Evolutionary conservation across 1,139 yeast genomes (phyloP).

Genomic region (Geotrichum restrictum): DNA sequence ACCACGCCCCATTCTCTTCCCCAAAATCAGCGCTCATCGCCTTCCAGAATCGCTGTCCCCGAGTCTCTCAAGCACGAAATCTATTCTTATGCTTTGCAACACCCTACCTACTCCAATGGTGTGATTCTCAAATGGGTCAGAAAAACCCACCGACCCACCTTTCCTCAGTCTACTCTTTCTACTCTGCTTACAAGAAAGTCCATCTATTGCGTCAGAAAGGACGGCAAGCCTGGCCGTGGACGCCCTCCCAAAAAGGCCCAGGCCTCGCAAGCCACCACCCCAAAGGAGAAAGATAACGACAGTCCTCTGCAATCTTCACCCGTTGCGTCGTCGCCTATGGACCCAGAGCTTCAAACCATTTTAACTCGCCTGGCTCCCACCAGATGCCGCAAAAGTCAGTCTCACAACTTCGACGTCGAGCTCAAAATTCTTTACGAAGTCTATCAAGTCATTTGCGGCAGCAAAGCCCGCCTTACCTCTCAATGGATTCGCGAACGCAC

Average conservation of each 20-base stretch:
- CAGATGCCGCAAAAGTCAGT: no score
- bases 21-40: background rate
- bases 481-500: background rate
- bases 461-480: no score
- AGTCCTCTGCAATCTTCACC: no score
- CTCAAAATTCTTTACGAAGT: no score
- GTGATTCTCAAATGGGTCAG: conserved; percentile 7
- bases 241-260: background rate
- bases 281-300: no score
- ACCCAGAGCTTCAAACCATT: no score
- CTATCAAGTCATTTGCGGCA: no score
- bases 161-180: conserved; percentile 13
- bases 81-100: background rate
- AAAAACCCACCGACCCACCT: background rate
- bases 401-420: no score
- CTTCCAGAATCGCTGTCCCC: conserved; percentile 3
- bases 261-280: no score
- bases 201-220: background rate
- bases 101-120: conserved; percentile 3
- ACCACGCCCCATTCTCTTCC: background rate
- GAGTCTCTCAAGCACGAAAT: conserved; percentile 4
- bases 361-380: no score
- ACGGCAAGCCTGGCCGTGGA: conserved; percentile 1
- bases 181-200: conserved; percentile 3
- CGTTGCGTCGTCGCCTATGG: no score